Evolutionary conservation across 257 asterid species (phyloP).

Genomic region (Forsythia viridissima): DNA sequence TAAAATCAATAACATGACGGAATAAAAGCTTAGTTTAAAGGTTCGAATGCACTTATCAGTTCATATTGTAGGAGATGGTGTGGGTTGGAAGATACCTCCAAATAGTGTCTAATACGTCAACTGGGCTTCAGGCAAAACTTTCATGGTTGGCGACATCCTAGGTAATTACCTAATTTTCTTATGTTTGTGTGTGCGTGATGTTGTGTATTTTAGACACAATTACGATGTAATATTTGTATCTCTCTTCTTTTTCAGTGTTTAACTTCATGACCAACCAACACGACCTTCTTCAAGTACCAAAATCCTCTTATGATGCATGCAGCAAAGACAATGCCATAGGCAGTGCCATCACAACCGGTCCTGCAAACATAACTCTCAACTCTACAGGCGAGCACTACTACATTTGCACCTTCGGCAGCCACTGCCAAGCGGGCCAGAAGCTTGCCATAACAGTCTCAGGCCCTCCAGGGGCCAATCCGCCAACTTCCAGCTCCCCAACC

Average conservation of each 20-base stretch:
- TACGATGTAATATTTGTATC: too few species aligned
- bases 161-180: slow-evolving; percentile 4
- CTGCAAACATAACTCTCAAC: slow-evolving; percentile 41
- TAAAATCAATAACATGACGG: too few species aligned
- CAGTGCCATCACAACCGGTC: slow-evolving; percentile 27
- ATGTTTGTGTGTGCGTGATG: too few species aligned
- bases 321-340: slow-evolving; percentile 34
- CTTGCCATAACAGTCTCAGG: slow-evolving; percentile 32
- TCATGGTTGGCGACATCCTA: slow-evolving; percentile 41
- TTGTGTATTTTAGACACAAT: too few species aligned
- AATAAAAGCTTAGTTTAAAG: too few species aligned
- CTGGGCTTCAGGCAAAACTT: slow-evolving; percentile 39
- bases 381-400: slow-evolving; percentile 43
- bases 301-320: slow-evolving; percentile 46
- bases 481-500: slow-evolving; percentile 11
- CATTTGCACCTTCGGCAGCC: slow-evolving; percentile 49
- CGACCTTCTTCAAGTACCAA: slow-evolving; percentile 40
- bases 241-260: slow-evolving; percentile 26
- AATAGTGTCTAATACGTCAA: slow-evolving; percentile 23
- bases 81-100: slow-evolving; percentile 41
- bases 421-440: slow-evolving; percentile 29
- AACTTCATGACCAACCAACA: slow-evolving; percentile 38
- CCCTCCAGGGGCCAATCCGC: slow-evolving; percentile 37
- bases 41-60: too few species aligned
- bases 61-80: slow-evolving; percentile 38